Base-by-base conservation (phyloP, 225 moss, liverwort and hornwort species). In the Pleurozium schreberi region DNA sequence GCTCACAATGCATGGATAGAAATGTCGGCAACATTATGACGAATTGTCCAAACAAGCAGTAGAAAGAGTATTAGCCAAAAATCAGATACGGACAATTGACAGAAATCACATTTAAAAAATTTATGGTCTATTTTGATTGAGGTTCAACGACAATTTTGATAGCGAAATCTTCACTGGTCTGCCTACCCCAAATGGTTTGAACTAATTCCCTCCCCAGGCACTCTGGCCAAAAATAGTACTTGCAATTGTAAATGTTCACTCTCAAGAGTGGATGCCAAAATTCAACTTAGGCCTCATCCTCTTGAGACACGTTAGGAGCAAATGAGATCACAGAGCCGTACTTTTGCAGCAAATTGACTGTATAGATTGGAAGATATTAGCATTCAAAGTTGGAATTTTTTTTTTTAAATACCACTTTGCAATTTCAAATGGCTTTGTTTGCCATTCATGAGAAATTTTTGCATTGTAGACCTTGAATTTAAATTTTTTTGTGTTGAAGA, bases 281-380 rank as follows among this genome's bases (percentile, higher is more conserved):
- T 57, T 31, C 76, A 82, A 85, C 47, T 50, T 28, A 66, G 18
- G 43, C 50, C 49, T 86, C 66, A 86, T 86, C 84, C 86, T 91
- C 74, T 88, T 86, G 53, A 80, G 93, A 88, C 53, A 58, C 82
- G 47, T 78, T 89, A 33, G 88, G 75, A 63, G 88, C 53, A 87
- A 94, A 94, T 19, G 84, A 84, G 89, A 94, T 87, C 36, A 80
- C 58, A 66, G 92, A 62, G 63, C 96, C 96, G 59, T 96, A 96
- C 75, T 96, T 98, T 76, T 89, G 82, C 66, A 92, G 59, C 88
- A 98, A 88, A 68, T n/a, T n/a, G n/a, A n/a, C n/a, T n/a, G n/a
- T n/a, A n/a, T n/a, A n/a, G n/a, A n/a, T n/a, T n/a, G n/a, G n/a
- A n/a, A n/a, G n/a, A n/a, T n/a, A n/a, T n/a, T n/a, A n/a, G n/a